Evolutionary conservation across 73 alveolate species (phyloP).

Genomic region (Paramecium biaurelia): DNA sequence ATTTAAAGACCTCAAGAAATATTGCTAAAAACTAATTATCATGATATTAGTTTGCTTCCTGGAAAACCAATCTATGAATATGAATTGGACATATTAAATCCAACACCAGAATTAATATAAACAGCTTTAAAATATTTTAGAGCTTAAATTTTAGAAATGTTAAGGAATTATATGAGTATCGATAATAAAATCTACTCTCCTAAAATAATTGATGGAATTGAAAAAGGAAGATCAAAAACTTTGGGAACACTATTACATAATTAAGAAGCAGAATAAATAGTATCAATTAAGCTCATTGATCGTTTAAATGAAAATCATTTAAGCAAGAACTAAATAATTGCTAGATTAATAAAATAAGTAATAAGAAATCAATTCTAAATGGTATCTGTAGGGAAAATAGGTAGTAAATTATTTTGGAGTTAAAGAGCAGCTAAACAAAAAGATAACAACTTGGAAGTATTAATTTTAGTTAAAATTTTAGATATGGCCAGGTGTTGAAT

Average conservation of each 20-base stretch:
- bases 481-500: slow-evolving; percentile 46
- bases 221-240: background rate
- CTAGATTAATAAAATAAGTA: background rate
- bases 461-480: background rate
- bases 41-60: background rate
- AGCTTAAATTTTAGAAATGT: background rate
- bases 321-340: background rate
- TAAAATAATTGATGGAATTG: background rate
- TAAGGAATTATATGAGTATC: background rate
- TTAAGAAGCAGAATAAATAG: background rate
- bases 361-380: background rate
- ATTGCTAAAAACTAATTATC: background rate
- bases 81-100: background rate
- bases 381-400: slow-evolving; percentile 14
- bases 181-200: slow-evolving; percentile 3
- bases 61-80: background rate
- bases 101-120: background rate
- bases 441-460: background rate
- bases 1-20: background rate
- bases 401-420: background rate
- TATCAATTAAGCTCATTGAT: background rate
- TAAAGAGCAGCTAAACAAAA: background rate
- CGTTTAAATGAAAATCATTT: background rate
- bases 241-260: background rate
- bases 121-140: background rate